These are phyloP conservation scores for Neolentinus lepideus DNA, from an alignment of 1,284 basidiomycete genomes.

Conservation along the genomic window DNA sequence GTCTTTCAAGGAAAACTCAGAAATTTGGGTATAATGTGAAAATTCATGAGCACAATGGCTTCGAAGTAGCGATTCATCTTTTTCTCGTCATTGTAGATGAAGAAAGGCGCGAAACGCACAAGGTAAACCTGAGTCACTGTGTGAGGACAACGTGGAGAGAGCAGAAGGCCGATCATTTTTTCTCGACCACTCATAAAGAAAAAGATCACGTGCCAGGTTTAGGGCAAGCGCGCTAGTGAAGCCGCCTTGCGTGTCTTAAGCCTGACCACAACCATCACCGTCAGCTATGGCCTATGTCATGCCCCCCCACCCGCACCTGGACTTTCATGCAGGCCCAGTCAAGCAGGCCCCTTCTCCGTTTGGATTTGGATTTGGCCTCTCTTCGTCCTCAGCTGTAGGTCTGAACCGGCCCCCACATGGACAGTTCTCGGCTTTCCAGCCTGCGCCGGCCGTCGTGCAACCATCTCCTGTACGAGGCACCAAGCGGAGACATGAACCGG, in stretches of 20 bases:
- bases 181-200: constrained; percentile 13
- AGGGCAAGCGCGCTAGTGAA: constrained; percentile 25
- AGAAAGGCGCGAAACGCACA: constrained; percentile 6
- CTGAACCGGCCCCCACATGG: background rate
- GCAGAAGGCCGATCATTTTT: constrained; percentile 6
- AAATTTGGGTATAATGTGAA: constrained; percentile 85
- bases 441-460: constrained; percentile 29
- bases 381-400: background rate
- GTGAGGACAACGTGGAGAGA: background rate
- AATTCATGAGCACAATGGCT: constrained; percentile 59
- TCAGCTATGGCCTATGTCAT: constrained; percentile 65
- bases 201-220: constrained; percentile 23
- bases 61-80: constrained; percentile 81
- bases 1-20: constrained; percentile 38
- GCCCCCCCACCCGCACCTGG: constrained; percentile 47
- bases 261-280: constrained; percentile 15
- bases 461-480: constrained; percentile 28
- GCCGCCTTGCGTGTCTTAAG: constrained; percentile 3
- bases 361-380: constrained; percentile 18
- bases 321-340: constrained; percentile 55
- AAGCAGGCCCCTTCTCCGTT: constrained; percentile 16
- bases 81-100: constrained; percentile 48
- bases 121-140: constrained; percentile 1
- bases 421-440: constrained; percentile 29
- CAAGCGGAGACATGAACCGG: constrained; percentile 60